Evolutionary conservation across 495 filamentous ascomycete genomes (phyloP).

Genomic region (Terfezia claveryi): DNA sequence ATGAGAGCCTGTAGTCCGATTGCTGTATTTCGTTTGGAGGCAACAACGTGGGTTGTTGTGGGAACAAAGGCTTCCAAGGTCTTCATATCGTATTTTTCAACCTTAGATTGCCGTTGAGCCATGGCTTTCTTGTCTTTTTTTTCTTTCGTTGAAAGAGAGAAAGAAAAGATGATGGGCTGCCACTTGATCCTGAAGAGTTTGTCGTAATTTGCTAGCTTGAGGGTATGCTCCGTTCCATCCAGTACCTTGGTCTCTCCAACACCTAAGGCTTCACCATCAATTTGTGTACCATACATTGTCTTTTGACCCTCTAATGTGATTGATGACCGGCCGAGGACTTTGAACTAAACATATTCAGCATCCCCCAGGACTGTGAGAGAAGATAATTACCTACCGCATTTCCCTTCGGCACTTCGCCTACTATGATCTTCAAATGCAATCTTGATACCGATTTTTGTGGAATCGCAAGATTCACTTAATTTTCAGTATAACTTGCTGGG

Average conservation of each 20-base stretch:
- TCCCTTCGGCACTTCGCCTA: slow-evolving; percentile 39
- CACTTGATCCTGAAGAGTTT: slow-evolving; percentile 52
- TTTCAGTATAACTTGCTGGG: too few species aligned
- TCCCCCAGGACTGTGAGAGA: background rate
- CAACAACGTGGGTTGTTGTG: slow-evolving; percentile 69
- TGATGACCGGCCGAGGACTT: slow-evolving; percentile 37
- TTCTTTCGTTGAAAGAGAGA: slow-evolving; percentile 59
- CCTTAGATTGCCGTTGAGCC: slow-evolving; percentile 32
- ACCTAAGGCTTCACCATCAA: slow-evolving; percentile 49
- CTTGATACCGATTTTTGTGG: slow-evolving; percentile 62
- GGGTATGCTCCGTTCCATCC: slow-evolving; percentile 32
- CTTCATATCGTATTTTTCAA: slow-evolving; percentile 77
- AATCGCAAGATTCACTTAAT: slow-evolving; percentile 32
- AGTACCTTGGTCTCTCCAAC: slow-evolving; percentile 27
- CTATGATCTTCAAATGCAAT: slow-evolving; percentile 60
- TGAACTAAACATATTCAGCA: slow-evolving; percentile 23
- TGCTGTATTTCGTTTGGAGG: slow-evolving; percentile 71
- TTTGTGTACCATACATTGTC: slow-evolving; percentile 55
- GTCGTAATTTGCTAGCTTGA: slow-evolving; percentile 44
- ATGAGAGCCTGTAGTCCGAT: slow-evolving; percentile 75
- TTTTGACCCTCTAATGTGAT: slow-evolving; percentile 45
- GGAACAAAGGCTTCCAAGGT: slow-evolving; percentile 46
- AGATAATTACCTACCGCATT: slow-evolving; percentile 36
- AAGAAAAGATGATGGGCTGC: slow-evolving; percentile 59
- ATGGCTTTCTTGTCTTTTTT: slow-evolving; percentile 46